Base-by-base conservation (phyloP, 306 rosid genomes). In the Lagenaria siceraria region DNA sequence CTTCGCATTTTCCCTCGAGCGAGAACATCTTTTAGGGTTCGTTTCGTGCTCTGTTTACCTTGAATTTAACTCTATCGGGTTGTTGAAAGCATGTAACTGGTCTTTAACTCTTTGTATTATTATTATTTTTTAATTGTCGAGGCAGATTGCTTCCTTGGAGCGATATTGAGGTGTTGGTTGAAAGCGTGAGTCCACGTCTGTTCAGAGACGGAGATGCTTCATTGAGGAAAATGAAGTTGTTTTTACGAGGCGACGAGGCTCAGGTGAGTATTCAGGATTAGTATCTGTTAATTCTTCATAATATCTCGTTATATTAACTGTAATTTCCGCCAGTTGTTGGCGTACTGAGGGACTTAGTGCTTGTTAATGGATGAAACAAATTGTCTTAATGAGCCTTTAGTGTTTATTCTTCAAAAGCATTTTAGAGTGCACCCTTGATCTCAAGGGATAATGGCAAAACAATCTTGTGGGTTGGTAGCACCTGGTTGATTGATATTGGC, bases 91-190 rank as follows among this genome's bases (percentile, higher is more conserved):
- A 40, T 54, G 25, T 18, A 7, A 6, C 13, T 69, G 9, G 35
- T 75, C 13, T 1, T 52, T 61, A 46, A 24, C 7, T 35, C 21
- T 18, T 12, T 29, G 27, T 17, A 19, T 1, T 64, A 3, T 10
- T 52, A 49, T 1, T 18, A 76, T n/a, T 35, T 36, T 36, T 38
- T 66, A 19, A 7, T 48, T 27, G 7, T 14, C 46, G 74, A 40
- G 80, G 19, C 81, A 93, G 98, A 76, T 84, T 90, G 81, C 97
- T 95, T 83, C 84, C 97, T 0, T 77, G 75, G 82, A 85, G 88
- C 78, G 96, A 95, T 81, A 56, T 95, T 70, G 87, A 87, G 51
- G 84, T 79, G 38, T 84, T 92, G 31, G 88, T 90, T n/a, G 73
- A 83, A 72, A 81, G 84, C 19, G 92, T 88, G 56, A 60, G 83